Conservation (phyloP, 1,284 basidiomycete genomes). For the Singerocomus rubriflavus region DNA sequence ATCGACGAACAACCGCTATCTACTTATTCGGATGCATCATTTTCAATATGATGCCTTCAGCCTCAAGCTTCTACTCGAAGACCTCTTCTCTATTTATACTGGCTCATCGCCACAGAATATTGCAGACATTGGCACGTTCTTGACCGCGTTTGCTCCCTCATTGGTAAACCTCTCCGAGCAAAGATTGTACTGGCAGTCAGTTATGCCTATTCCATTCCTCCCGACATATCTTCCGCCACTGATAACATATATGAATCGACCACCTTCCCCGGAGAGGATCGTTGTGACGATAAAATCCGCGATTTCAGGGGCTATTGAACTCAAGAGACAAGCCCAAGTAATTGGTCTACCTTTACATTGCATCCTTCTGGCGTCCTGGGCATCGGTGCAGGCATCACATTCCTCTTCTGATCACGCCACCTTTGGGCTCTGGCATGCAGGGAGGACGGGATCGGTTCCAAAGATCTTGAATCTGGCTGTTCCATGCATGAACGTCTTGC, state of each 20-base stretch:
- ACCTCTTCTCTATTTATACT: conserved; percentile 39
- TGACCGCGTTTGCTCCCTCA: conserved; percentile 28
- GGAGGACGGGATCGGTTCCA: conserved; percentile 37
- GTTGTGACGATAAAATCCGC: conserved; percentile 24
- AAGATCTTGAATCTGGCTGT: conserved; percentile 40
- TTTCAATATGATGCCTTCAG: conserved; percentile 54
- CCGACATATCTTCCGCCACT: conserved; percentile 35
- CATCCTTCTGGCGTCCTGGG: conserved; percentile 47
- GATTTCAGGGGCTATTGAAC: conserved; percentile 19
- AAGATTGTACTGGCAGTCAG: conserved; percentile 39
- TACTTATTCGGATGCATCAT: conserved; percentile 48
- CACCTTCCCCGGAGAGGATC: conserved; percentile 8
- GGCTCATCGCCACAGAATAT: conserved; percentile 27
- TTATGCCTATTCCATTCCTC: conserved; percentile 31
- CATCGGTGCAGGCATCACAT: conserved; percentile 38
- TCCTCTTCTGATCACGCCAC: conserved; percentile 32
- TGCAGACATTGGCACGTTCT: conserved; percentile 35
- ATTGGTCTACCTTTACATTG: conserved; percentile 38
- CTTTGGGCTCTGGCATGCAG: conserved; percentile 48
- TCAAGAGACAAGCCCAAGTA: conserved; percentile 32
- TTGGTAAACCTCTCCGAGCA: conserved; percentile 32
- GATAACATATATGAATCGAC: not conserved
- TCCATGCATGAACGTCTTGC: conserved; percentile 49
- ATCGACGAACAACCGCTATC: conserved; percentile 25
- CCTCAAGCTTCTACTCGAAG: conserved; percentile 41